These are phyloP conservation scores for Fusarium begoniae DNA, from an alignment of 2,329 filamentous ascomycete species.

Conservation along the genomic window DNA sequence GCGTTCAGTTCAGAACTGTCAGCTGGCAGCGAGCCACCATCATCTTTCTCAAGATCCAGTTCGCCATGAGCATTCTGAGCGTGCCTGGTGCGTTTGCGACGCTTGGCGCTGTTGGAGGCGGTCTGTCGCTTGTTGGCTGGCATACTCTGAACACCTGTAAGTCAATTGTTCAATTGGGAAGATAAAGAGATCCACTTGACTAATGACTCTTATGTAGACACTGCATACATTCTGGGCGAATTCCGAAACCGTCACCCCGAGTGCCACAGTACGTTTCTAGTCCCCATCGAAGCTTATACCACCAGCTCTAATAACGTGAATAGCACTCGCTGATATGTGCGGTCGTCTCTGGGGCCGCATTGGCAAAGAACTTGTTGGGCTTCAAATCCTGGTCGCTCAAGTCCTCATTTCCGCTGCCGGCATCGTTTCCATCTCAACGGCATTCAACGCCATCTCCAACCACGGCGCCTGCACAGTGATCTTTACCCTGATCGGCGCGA, in stretches of 20 bases:
- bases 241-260: not conserved
- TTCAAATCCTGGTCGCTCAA: not conserved
- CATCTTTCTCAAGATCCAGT: constrained; percentile 51
- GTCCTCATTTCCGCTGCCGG: not conserved
- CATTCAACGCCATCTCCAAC: not conserved
- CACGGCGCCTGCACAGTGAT: not conserved
- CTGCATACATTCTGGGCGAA: not conserved
- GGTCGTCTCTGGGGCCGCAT: not conserved
- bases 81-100: constrained; percentile 43
- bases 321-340: constrained; percentile 1
- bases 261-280: not conserved
- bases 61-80: constrained; percentile 26
- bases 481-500: not conserved
- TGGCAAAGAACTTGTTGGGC: not conserved
- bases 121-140: not conserved
- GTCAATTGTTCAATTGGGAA: fast-evolving
- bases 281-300: not conserved
- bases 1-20: constrained; percentile 44
- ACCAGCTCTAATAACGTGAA: not conserved
- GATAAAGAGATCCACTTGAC: too few relatives aligned
- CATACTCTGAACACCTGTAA: not conserved
- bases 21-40: constrained; percentile 53
- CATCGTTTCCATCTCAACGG: not conserved
- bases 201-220: not conserved
- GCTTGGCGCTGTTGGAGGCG: not conserved